Evolutionary conservation across 257 asterid genomes (phyloP).

Genomic region (Paulownia fortunei): DNA sequence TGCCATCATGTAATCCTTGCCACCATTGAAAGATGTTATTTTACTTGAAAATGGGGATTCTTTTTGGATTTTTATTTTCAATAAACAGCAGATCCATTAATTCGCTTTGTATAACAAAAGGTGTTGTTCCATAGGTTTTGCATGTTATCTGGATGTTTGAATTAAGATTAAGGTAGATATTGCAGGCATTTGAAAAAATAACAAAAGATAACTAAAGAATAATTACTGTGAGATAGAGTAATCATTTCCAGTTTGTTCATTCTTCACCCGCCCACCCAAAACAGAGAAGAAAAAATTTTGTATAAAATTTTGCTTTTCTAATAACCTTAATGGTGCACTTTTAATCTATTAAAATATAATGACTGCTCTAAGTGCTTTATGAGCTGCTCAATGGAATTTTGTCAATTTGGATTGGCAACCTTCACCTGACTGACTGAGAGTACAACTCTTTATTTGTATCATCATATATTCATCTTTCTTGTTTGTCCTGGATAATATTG

Average conservation of each 20-base stretch:
- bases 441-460: not conserved
- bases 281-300: not conserved
- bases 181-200: too few relatives aligned
- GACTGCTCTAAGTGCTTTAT: not conserved
- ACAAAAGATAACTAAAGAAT: not conserved
- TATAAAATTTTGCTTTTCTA: not conserved
- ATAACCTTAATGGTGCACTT: not conserved
- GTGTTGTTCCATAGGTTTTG: too few relatives aligned
- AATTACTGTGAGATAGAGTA: not conserved
- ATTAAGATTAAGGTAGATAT: too few relatives aligned
- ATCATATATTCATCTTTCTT: not conserved
- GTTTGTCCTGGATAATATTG: not conserved
- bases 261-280: not conserved
- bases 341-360: not conserved
- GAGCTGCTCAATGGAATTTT: not conserved
- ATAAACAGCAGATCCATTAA: too few relatives aligned
- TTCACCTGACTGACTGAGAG: not conserved
- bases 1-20: not conserved
- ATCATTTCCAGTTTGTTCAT: not conserved
- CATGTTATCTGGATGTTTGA: too few relatives aligned
- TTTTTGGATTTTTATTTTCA: too few relatives aligned
- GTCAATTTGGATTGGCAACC: not conserved
- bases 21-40: not conserved
- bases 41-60: not conserved
- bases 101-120: too few relatives aligned